A percentile compares a stretch with the other conserved stretches of the same genome.
These are phyloP conservation scores for Myochromella boudieri DNA, from an alignment of 768 basidiomycete species.

Conservation along the genomic window DNA sequence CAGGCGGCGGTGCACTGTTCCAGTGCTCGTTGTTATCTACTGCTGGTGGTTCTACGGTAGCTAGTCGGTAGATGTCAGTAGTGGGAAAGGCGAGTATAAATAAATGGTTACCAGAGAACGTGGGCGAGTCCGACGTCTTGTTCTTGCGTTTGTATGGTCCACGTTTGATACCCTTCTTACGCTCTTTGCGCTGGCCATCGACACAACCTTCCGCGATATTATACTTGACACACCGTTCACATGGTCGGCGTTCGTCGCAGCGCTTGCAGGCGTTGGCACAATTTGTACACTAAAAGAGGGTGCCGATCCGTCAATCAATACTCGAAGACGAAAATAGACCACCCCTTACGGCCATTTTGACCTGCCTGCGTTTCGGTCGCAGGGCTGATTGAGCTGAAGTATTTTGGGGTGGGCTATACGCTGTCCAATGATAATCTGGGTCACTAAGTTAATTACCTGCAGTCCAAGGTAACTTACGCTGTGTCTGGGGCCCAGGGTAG, in stretches of 20 bases:
- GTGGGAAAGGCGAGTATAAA: background rate
- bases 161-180: conserved; percentile 87
- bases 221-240: conserved; percentile 88
- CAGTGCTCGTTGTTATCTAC: background rate
- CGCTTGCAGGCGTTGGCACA: conserved; percentile 89
- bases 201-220: conserved; percentile 75
- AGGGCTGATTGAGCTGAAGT: conserved; percentile 25
- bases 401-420: conserved; percentile 21
- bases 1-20: background rate
- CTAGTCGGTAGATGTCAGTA: background rate
- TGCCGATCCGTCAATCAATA: background rate
- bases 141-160: conserved; percentile 79
- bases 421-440: background rate
- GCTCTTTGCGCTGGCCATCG: conserved; percentile 91
- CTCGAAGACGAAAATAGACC: background rate
- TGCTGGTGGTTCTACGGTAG: background rate
- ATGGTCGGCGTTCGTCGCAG: conserved; percentile 86
- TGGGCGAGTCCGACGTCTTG: conserved; percentile 24
- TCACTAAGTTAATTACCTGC: background rate
- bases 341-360: conserved; percentile 72
- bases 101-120: conserved; percentile 6
- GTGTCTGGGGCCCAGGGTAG: conserved; percentile 35
- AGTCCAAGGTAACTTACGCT: conserved; percentile 26
- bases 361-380: conserved; percentile 79
- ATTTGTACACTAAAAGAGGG: conserved; percentile 65